Conservation (phyloP, 768 basidiomycete species). For the Boletus rubroflammeus region DNA sequence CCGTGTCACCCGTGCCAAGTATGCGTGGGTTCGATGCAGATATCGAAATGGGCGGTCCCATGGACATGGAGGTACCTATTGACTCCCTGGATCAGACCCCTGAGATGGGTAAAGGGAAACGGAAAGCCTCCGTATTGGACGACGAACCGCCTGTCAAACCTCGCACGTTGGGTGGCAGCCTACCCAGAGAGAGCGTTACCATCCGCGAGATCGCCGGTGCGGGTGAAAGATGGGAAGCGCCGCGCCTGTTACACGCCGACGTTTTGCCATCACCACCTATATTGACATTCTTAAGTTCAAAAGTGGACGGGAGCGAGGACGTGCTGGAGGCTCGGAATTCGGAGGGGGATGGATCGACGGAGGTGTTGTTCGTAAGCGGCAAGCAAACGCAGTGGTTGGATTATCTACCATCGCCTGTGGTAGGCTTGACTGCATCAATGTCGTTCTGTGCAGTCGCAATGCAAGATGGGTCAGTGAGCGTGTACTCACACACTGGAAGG, state of each 20-base stretch:
- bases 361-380: conserved; percentile 60
- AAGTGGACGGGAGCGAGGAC: conserved; percentile 64
- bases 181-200: conserved; percentile 45
- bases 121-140: conserved; percentile 46
- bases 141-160: conserved; percentile 37
- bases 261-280: conserved; percentile 49
- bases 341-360: conserved; percentile 59
- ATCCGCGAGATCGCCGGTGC: conserved; percentile 51
- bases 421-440: conserved; percentile 60
- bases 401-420: conserved; percentile 72
- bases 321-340: conserved; percentile 77
- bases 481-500: conserved; percentile 83
- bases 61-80: conserved; percentile 55
- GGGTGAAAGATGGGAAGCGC: conserved; percentile 12
- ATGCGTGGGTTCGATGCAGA: conserved; percentile 47
- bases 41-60: conserved; percentile 39
- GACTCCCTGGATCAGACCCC: conserved; percentile 50
- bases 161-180: conserved; percentile 69
- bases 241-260: conserved; percentile 22
- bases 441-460: conserved; percentile 72
- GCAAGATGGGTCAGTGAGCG: conserved; percentile 75
- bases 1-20: conserved; percentile 46
- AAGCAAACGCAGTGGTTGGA: conserved; percentile 87
- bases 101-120: conserved; percentile 42
- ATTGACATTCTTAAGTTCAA: conserved; percentile 54